phyloP scores from a whole-genome alignment of 305 asterid species.

The Fraxinus sp. region DNA sequence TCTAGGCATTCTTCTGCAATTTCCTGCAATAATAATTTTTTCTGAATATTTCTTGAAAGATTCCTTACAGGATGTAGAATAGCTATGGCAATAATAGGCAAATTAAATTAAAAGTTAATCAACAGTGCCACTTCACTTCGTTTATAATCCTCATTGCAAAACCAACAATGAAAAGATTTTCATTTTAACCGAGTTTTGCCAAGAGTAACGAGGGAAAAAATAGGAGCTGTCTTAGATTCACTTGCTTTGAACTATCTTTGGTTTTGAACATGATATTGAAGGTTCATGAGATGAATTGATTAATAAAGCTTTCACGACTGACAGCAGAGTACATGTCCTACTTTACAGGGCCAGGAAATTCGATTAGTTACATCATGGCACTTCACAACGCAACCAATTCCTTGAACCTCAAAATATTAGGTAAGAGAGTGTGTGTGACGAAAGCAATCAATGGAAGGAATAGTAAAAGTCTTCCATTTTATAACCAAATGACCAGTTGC shows the following conservation, averaged over 20 bases:
- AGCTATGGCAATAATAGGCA: background rate
- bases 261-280: background rate
- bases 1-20: constrained; percentile 77
- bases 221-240: background rate
- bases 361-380: background rate
- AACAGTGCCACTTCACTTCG: background rate
- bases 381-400: background rate
- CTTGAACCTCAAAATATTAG: background rate
- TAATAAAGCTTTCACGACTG: background rate
- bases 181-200: background rate
- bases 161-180: background rate
- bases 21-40: constrained; percentile 53
- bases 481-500: background rate
- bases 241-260: background rate
- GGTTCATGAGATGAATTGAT: background rate
- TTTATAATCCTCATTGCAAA: background rate
- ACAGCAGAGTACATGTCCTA: background rate
- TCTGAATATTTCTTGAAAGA: constrained; percentile 15
- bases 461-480: background rate
- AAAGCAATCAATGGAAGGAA: background rate
- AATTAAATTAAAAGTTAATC: constrained; percentile 1
- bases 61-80: background rate
- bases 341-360: background rate
- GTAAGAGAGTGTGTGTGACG: background rate
- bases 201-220: background rate